Conservation (phyloP, 495 filamentous ascomycete genomes). For the Cercophora scortea region DNA sequence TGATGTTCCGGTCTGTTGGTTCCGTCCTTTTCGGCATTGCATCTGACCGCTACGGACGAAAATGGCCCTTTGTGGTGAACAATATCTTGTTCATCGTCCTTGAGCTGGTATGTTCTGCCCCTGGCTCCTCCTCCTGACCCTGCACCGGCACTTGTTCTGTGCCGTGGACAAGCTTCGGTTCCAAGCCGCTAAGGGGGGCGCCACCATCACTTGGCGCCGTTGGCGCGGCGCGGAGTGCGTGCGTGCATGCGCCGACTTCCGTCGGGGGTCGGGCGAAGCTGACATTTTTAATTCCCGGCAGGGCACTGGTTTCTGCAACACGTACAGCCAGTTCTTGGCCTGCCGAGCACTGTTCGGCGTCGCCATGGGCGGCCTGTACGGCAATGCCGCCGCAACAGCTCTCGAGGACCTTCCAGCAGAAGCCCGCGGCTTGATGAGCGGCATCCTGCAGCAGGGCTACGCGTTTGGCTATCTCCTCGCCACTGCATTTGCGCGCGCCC, state of each 20-base stretch:
- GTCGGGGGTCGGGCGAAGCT: constrained; percentile 4
- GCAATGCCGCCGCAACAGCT: constrained; percentile 79
- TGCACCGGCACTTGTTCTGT: neutral
- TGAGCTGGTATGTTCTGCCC: constrained; percentile 47
- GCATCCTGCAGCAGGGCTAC: constrained; percentile 82
- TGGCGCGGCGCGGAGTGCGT: too few species aligned
- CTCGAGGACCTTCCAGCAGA: constrained; percentile 74
- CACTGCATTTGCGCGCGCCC: constrained; percentile 63
- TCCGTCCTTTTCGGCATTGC: constrained; percentile 70
- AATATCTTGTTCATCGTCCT: constrained; percentile 74
- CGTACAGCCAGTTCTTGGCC: constrained; percentile 70
- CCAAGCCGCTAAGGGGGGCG: neutral
- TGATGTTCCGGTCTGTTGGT: constrained; percentile 73
- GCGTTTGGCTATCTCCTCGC: constrained; percentile 82
- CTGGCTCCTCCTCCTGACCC: neutral
- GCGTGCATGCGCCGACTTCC: neutral
- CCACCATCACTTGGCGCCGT: neutral
- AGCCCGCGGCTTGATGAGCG: constrained; percentile 68
- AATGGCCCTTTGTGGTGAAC: constrained; percentile 84
- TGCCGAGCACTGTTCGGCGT: constrained; percentile 81
- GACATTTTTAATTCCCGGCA: constrained; percentile 8
- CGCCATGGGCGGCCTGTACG: constrained; percentile 84
- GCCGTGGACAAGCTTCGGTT: neutral
- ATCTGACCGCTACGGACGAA: constrained; percentile 74
- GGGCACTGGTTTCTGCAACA: constrained; percentile 71